A percentile compares a stretch with the other conserved stretches of the same genome.
These are phyloP conservation scores for Gastrodia elata DNA, from an alignment of 106 monocot species.

Conservation along the genomic window DNA sequence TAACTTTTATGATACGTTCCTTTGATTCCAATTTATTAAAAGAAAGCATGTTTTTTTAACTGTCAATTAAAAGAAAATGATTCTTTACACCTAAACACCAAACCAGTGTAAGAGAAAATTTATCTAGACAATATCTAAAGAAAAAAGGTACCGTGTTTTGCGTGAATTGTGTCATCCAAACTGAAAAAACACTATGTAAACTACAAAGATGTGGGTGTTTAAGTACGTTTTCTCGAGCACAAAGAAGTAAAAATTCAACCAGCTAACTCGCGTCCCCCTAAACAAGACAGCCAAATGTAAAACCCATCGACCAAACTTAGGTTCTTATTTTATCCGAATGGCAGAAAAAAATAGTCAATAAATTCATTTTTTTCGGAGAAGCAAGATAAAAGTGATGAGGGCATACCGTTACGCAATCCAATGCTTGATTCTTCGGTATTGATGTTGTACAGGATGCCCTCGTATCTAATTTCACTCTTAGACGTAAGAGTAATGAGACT, in stretches of 20 bases:
- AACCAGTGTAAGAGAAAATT: background rate
- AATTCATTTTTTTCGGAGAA: background rate
- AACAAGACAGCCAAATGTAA: background rate
- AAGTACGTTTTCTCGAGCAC: too few species aligned
- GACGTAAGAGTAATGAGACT: constrained; percentile 92
- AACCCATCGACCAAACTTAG: constrained; percentile 1
- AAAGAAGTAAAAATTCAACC: background rate
- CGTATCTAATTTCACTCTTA: constrained; percentile 87
- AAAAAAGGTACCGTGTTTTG: background rate
- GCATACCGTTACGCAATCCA: constrained; percentile 68
- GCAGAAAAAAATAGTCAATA: background rate
- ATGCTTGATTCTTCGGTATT: constrained; percentile 96
- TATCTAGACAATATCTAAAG: background rate
- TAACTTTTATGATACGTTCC: background rate
- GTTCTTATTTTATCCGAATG: background rate
- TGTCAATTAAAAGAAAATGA: background rate
- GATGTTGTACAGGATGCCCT: constrained; percentile 74
- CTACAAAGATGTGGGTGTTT: background rate
- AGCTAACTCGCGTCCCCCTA: background rate
- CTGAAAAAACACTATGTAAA: too few species aligned
- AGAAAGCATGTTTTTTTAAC: background rate
- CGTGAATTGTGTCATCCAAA: background rate
- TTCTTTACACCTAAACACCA: background rate
- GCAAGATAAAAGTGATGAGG: background rate
- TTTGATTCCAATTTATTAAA: background rate